Conservation (phyloP, 2,329 filamentous ascomycete species). For the Penicillium sp. region DNA sequence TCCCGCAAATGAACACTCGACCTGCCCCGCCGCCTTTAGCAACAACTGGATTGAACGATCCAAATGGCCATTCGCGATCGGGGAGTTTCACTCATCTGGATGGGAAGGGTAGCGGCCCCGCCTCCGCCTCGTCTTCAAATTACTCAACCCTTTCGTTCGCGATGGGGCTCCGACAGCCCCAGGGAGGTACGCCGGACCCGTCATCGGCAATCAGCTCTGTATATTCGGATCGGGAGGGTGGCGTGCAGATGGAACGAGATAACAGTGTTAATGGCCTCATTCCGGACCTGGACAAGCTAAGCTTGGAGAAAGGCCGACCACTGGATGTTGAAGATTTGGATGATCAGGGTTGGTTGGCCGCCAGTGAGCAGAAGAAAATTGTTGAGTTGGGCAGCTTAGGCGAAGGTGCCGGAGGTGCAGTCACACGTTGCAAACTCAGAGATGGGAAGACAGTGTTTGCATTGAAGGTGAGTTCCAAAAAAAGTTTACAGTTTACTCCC, state of each 20-base stretch:
- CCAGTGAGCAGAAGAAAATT: slow-evolving; percentile 86
- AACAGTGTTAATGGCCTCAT: slow-evolving; percentile 78
- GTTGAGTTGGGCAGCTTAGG: slow-evolving; percentile 86
- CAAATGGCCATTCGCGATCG: slow-evolving; percentile 78
- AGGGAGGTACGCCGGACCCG: slow-evolving; percentile 75
- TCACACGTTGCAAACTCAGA: slow-evolving; percentile 87
- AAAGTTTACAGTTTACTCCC: neutral
- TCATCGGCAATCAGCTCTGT: slow-evolving; percentile 85
- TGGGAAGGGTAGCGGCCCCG: slow-evolving; percentile 77
- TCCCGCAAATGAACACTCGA: slow-evolving; percentile 64
- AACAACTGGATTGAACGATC: slow-evolving; percentile 78
- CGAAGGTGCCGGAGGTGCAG: slow-evolving; percentile 93
- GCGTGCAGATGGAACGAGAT: slow-evolving; percentile 79
- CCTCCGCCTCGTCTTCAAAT: slow-evolving; percentile 84
- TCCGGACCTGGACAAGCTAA: slow-evolving; percentile 78
- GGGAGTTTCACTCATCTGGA: slow-evolving; percentile 82
- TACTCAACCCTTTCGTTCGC: slow-evolving; percentile 84
- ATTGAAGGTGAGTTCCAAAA: slow-evolving; percentile 71
- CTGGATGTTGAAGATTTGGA: slow-evolving; percentile 94
- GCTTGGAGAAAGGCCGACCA: slow-evolving; percentile 78
- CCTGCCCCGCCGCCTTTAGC: slow-evolving; percentile 63
- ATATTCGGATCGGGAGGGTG: slow-evolving; percentile 79
- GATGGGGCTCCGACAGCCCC: slow-evolving; percentile 67
- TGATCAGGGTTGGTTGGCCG: slow-evolving; percentile 92
- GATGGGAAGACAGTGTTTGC: slow-evolving; percentile 95